phyloP scores from a whole-genome alignment of 2,329 filamentous ascomycete genomes.

The Ceratocystiopsis brevicomis region DNA sequence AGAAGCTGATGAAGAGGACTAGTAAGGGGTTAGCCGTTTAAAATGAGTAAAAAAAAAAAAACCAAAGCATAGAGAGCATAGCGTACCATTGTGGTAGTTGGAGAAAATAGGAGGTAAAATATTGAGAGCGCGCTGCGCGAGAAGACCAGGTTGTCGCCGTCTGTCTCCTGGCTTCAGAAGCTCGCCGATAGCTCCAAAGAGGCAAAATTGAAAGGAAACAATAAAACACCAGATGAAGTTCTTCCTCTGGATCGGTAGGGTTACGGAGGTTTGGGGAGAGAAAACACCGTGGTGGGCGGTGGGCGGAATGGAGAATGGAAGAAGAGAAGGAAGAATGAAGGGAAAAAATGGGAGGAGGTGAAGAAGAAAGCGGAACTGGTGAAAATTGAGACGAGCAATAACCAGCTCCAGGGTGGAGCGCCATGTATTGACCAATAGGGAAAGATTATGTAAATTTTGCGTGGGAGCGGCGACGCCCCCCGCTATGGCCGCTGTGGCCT shows the following conservation, averaged over 20 bases:
- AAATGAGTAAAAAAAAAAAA: not conserved
- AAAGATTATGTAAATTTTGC: too few species aligned
- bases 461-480: too few species aligned
- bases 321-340: not conserved
- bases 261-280: not conserved
- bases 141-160: too few species aligned
- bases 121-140: too few species aligned
- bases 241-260: not conserved
- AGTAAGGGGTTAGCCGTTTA: constrained; percentile 5
- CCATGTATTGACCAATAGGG: too few species aligned
- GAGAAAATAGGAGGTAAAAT: not conserved
- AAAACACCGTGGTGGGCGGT: not conserved
- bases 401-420: too few species aligned
- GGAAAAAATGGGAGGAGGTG: constrained; percentile 2
- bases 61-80: not conserved
- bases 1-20: constrained; percentile 54
- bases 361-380: not conserved
- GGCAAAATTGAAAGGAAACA: too few species aligned
- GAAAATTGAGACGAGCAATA: constrained; percentile 2
- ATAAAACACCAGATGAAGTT: too few species aligned
- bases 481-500: too few species aligned
- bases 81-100: constrained; percentile 1
- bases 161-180: too few species aligned
- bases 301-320: not conserved
- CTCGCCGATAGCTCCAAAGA: too few species aligned